Evolutionary conservation across 208 protist genomes (phyloP), one percentile per base, ranked within the genome.

Genomic region (Trypanosoma congolense): DNA sequence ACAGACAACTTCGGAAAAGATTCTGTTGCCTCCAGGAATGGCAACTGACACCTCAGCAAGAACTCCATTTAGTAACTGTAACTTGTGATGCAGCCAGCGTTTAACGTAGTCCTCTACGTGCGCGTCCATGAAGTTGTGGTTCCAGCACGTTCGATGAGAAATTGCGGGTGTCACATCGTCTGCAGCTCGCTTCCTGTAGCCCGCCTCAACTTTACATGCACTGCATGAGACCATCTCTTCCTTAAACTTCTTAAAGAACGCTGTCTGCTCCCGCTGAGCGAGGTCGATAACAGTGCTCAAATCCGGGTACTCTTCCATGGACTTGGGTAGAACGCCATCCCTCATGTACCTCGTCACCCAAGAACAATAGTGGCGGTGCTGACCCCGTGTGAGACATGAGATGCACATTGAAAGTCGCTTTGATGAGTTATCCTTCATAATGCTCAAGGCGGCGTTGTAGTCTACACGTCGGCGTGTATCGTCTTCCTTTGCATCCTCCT

Each of bases 351-450:
- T 56, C 12, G 61, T 12, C 33, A 90, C 51, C 28, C 73, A 45
- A 1, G 61, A 42, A 16, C 59, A 68, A 55, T 87, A 90, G 31
- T 75, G 76, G 26, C 31, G 66, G 41, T 87, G 78, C 68, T 90
- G 83, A 6, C 83, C 83, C 14, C 45, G 51, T 19, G 83, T 87
- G 1, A 90, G 53, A 43, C 73, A 86, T 19, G 83, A 83, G 50
- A 65, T 61, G 57, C 78, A 86, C 22, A 65, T 72, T 16, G 61
- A 65, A 18, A 72, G 63, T 19, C 63, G 41, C 9, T 56, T 46
- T n/a, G 61, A 64, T 12, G 67, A 54, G 24, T 56, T 56, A 18
- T 46, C 42, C 22, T 55, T 54, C 3, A 74, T 43, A 16, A 58
- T 36, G 36, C 49, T 56, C 12, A 52, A 51, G 4, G 60, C 61